Base-by-base conservation (phyloP, 371 early-diverging fungal genomes). In the Dichotomocladium elegans region DNA sequence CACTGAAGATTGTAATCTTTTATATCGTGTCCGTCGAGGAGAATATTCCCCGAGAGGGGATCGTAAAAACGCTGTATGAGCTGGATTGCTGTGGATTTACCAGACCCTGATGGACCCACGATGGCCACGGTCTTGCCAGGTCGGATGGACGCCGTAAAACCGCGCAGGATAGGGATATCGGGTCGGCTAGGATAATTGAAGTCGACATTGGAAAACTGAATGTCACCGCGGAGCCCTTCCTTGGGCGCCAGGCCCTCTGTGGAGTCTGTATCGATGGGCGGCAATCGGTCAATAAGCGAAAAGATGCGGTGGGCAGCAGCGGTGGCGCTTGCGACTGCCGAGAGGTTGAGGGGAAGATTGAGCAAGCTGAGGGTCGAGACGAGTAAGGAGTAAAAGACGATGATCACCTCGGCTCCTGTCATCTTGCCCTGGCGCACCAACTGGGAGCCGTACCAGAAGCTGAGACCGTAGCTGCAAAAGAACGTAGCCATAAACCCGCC, bases 61-160 rank as follows among this genome's bases (percentile, higher is more conserved):
- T 91, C 89, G 64, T 92, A 92, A 63, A 85, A 90, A 2, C 92
- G 83, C 60, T 87, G 81, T 5, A 93, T 47, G 19, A 91, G 71
- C 24, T 79, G 77, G 47, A 90, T 66, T 41, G 73, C 64, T 0
- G 92, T 89, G 17, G 79, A 79, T 57, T 90, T 90, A 26, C 58
- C 88, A 26, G 53, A 52, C 33, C 53, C 57, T 28, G 54, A 48
- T 27, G 52, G 49, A 19, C 90, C 90, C 17, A 89, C 89, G 8
- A 90, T 58, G 3, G 88, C 90, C 24, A 60, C 85, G 46, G 86
- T 59, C 59, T 82, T 77, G 14, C 88, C 88, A 11, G 87, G 79
- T 31, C 70, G 46, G 29, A 91, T 76, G 11, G 62, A 60, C 29
- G 91, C 57, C 53, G 78, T 68, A 29, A 94, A 60, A 4, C 83